These are phyloP conservation scores for Nannizzia gypsea DNA, from an alignment of 2,329 filamentous ascomycete species.

Conservation along the genomic window DNA sequence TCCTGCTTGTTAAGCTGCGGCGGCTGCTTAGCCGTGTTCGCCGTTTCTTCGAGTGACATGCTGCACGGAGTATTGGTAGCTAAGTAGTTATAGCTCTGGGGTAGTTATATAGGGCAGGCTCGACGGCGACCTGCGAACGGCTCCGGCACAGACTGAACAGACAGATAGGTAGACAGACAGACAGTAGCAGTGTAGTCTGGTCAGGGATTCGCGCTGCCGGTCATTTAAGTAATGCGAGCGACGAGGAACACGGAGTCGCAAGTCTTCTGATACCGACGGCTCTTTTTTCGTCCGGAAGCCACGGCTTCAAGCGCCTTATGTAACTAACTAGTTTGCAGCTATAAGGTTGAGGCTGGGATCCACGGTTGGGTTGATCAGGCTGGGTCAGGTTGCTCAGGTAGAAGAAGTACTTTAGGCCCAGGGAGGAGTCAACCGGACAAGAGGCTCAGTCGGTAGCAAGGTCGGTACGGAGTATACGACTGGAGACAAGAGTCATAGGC, in stretches of 20 bases:
- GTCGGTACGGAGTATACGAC: no score
- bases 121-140: not conserved
- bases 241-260: not conserved
- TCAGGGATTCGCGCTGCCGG: not conserved
- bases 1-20: constrained; percentile 1
- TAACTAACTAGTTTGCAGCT: no score
- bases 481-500: no score
- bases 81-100: not conserved
- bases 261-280: not conserved
- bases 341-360: not conserved
- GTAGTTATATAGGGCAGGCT: no score
- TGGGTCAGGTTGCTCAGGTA: no score
- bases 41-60: constrained; percentile 12
- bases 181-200: not conserved
- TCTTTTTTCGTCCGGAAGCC: constrained; percentile 1
- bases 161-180: not conserved
- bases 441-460: no score
- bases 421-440: no score
- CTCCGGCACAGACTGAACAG: not conserved
- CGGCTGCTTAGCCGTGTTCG: constrained; percentile 6
- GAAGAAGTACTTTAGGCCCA: no score
- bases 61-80: no score
- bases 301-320: not conserved
- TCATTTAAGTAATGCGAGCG: not conserved
- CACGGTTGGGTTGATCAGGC: not conserved